Conservation (phyloP, 352 stramenopile genomes). For the Phytophthora pini region DNA sequence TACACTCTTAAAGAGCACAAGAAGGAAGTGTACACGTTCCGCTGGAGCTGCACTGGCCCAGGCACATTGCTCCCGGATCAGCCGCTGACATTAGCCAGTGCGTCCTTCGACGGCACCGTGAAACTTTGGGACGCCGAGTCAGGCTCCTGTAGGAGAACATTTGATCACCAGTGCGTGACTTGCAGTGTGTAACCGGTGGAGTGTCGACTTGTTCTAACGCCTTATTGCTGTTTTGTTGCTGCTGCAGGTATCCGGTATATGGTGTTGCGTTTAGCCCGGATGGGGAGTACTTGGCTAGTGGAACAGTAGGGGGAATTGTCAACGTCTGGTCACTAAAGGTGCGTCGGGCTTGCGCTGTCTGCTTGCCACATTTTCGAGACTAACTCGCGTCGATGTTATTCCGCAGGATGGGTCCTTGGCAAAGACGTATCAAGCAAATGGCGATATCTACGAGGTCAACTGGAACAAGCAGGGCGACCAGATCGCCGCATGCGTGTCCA, state of each 20-base stretch:
- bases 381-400: conserved; percentile 11
- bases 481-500: conserved; percentile 89
- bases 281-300: conserved; percentile 96
- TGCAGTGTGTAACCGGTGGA: conserved; percentile 21
- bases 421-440: conserved; percentile 91
- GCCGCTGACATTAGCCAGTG: conserved; percentile 91
- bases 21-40: conserved; percentile 95
- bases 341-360: conserved; percentile 40
- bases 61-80: conserved; percentile 64
- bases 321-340: conserved; percentile 98
- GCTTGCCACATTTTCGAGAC: not conserved
- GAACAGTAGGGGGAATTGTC: conserved; percentile 96
- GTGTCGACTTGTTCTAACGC: conserved; percentile 29
- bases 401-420: conserved; percentile 74
- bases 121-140: conserved; percentile 94
- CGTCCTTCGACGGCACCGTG: conserved; percentile 96
- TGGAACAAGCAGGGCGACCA: conserved; percentile 94
- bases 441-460: conserved; percentile 99
- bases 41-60: conserved; percentile 90
- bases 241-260: conserved; percentile 83
- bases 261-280: conserved; percentile 87
- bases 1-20: conserved; percentile 91
- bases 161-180: conserved; percentile 92
- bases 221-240: conserved; percentile 7
- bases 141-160: conserved; percentile 91